Base-by-base conservation (phyloP, 495 filamentous ascomycete species). In the Evernia prunastri region DNA sequence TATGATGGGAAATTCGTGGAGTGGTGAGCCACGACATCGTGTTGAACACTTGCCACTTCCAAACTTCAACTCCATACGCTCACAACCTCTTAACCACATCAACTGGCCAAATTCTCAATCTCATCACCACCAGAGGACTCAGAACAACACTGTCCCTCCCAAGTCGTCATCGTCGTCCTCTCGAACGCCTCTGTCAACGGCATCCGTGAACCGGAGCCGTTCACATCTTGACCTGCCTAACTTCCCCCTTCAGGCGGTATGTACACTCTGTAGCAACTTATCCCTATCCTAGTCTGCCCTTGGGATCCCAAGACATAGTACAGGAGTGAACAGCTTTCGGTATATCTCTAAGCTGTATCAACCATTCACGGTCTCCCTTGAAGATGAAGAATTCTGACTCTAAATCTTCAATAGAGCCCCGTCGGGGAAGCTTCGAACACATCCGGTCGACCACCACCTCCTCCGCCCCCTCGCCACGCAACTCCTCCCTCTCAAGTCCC, bases 191-290 rank as follows among this genome's bases (percentile, higher is more conserved):
- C 36, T 49, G 17, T 29, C 33, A 20, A 36, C 63, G n/a, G 33
- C 36, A 0, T 54, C 60, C 58, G 25, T 65, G 31, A 47, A 31
- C 2, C 43, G 63, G 43, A 56, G 36, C 5, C 58, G 33, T 61
- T 65, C 64, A 7, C 64, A 66, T 23, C 54, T 66, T 58, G 64
- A 66, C 43, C 64, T 56, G 23, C 64, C 58, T 29, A 67, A 67
- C 27, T 64, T 67, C 27, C 64, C 64, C 18, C 59, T 66, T 11
- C 63, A 63, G 33, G 53, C 51, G 33, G 60, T 53, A 53, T 40
- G 37, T 29, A 31, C 29, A 25, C 6, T 53, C 23, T 23, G 18
- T 18, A 51, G 18, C 33, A 37, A 39, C 2, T 0, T 29, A 10
- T 58, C 15, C 2, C 15, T 12, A 0, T 36, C 4, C 29, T 17